A percentile compares a stretch with the other conserved stretches of the same genome.
phyloP scores from a whole-genome alignment of 2,329 filamentous ascomycete species.

The Talaromyces verruculosus region DNA sequence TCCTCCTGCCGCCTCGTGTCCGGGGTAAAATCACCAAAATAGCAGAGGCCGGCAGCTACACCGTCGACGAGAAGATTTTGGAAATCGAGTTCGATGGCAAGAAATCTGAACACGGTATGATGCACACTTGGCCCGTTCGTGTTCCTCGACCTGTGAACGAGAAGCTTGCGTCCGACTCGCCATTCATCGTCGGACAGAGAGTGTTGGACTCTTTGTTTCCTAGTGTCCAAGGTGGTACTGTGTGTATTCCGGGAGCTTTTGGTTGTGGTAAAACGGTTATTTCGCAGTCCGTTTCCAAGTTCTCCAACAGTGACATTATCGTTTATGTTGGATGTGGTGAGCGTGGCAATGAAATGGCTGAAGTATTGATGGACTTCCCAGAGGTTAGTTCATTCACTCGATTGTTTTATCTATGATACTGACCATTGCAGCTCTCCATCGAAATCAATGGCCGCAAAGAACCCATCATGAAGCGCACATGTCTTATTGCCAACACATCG shows the following conservation, averaged over 20 bases:
- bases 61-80: slow-evolving; percentile 87
- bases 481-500: slow-evolving; percentile 96
- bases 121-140: slow-evolving; percentile 98
- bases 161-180: slow-evolving; percentile 83
- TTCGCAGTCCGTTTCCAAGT: slow-evolving; percentile 96
- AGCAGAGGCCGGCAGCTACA: slow-evolving; percentile 85
- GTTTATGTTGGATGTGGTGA: slow-evolving; percentile 94
- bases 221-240: slow-evolving; percentile 92
- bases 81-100: slow-evolving; percentile 97
- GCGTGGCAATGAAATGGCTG: slow-evolving; percentile 98
- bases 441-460: slow-evolving; percentile 92
- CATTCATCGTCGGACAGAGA: slow-evolving; percentile 94
- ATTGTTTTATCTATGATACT: not conserved
- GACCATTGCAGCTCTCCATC: slow-evolving; percentile 67
- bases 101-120: slow-evolving; percentile 93
- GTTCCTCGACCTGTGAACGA: slow-evolving; percentile 89
- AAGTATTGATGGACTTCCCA: slow-evolving; percentile 99
- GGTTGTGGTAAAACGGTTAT: slow-evolving; percentile 99
- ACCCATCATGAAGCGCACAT: slow-evolving; percentile 99
- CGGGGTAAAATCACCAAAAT: slow-evolving; percentile 91
- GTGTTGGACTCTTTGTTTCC: slow-evolving; percentile 96
- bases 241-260: slow-evolving; percentile 97
- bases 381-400: slow-evolving; percentile 53
- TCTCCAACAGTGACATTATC: slow-evolving; percentile 99
- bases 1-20: slow-evolving; percentile 85